phyloP scores from a whole-genome alignment of 1,284 basidiomycete genomes.

The Serendipita sp. region DNA sequence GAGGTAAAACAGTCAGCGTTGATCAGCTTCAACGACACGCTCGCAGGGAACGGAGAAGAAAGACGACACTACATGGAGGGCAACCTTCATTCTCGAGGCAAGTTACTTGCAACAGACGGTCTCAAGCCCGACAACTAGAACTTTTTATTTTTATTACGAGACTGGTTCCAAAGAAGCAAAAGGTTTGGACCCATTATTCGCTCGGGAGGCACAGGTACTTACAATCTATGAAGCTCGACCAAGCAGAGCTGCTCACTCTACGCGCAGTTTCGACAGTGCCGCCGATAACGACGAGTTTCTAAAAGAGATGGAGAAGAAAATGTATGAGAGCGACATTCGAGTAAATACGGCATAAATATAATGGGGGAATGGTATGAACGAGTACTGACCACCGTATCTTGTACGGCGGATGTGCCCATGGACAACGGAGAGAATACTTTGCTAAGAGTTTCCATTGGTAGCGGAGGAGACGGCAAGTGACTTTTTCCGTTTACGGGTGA shows the following conservation, averaged over 20 bases:
- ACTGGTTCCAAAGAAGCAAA: neutral
- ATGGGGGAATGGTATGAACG: conserved; percentile 4
- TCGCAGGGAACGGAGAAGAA: conserved; percentile 1
- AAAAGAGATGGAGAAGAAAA: conserved; percentile 14
- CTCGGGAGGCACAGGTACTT: conserved; percentile 19
- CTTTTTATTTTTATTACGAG: neutral
- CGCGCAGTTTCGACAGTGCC: conserved; percentile 65
- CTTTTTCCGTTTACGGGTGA: neutral
- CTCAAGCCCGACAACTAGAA: too few species aligned
- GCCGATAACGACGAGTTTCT: conserved; percentile 69
- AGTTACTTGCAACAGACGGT: too few species aligned
- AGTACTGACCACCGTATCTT: conserved; percentile 42
- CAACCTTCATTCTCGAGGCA: too few species aligned
- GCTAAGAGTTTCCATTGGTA: conserved; percentile 45
- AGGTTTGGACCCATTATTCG: neutral
- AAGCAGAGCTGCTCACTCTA: conserved; percentile 59
- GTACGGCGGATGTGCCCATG: conserved; percentile 40
- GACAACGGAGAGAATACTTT: conserved; percentile 45
- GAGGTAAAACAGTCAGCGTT: conserved; percentile 7
- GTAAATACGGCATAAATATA: neutral
- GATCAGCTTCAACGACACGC: neutral
- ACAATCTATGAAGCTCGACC: conserved; percentile 80
- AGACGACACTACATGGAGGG: neutral
- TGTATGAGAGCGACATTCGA: conserved; percentile 17
- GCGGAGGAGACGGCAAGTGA: neutral